These are phyloP conservation scores for Amanita rimosa DNA, from an alignment of 768 basidiomycete genomes.

Conservation along the genomic window DNA sequence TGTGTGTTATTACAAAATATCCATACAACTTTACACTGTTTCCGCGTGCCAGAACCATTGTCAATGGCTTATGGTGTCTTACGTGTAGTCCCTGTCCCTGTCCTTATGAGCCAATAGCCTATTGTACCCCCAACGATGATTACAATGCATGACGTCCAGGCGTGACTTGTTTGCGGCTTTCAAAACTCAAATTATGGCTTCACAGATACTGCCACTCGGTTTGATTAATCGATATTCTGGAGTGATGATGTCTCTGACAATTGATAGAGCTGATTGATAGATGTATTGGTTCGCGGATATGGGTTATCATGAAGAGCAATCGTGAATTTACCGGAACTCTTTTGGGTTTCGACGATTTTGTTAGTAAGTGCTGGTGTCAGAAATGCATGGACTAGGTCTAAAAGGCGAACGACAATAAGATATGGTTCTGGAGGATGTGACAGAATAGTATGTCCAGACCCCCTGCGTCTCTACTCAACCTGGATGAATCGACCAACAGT, in stretches of 20 bases:
- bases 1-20: conserved; percentile 3
- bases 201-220: conserved; percentile 92
- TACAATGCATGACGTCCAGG: not conserved
- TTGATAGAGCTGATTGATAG: conserved; percentile 84
- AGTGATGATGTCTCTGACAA: not conserved
- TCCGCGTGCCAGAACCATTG: not conserved
- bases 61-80: not conserved
- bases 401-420: conserved; percentile 29
- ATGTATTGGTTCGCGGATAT: conserved; percentile 94
- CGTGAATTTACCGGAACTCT: conserved; percentile 94
- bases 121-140: conserved; percentile 10
- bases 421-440: conserved; percentile 94
- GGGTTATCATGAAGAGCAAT: conserved; percentile 98
- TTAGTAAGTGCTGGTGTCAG: conserved; percentile 61
- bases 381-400: not conserved
- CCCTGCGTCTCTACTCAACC: not conserved
- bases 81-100: not conserved
- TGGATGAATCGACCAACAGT: conserved; percentile 33
- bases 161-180: conserved; percentile 1
- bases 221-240: conserved; percentile 8
- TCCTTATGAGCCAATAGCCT: conserved; percentile 1
- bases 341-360: conserved; percentile 96
- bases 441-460: conserved; percentile 64
- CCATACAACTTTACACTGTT: not conserved
- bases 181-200: conserved; percentile 58